Evolutionary conservation across 1,139 yeast genomes (phyloP).

Genomic region (Candida glucosophila): DNA sequence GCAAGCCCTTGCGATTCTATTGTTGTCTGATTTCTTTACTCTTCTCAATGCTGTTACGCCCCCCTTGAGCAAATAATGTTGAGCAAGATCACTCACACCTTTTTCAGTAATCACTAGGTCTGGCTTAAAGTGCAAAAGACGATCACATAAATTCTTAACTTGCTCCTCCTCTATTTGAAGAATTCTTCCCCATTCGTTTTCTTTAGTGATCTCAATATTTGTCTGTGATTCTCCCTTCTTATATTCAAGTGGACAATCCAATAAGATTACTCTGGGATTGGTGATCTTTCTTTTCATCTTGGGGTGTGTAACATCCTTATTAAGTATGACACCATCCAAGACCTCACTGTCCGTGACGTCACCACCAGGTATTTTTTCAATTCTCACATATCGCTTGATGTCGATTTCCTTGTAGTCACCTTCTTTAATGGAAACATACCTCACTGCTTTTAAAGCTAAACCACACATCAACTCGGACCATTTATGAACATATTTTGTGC

Average conservation of each 20-base stretch:
- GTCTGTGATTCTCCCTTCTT: constrained; percentile 99
- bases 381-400: constrained; percentile 83
- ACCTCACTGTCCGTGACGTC: constrained; percentile 86
- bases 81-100: constrained; percentile 97
- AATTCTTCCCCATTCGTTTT: constrained; percentile 93
- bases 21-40: constrained; percentile 91
- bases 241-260: constrained; percentile 96
- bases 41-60: constrained; percentile 91
- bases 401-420: constrained; percentile 81
- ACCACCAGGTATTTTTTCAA: constrained; percentile 97
- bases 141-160: constrained; percentile 79
- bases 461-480: constrained; percentile 93
- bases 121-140: constrained; percentile 77
- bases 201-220: constrained; percentile 92
- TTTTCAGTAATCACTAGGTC: constrained; percentile 95
- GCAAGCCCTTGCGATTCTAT: constrained; percentile 93
- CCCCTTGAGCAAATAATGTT: constrained; percentile 88
- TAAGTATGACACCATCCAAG: constrained; percentile 84
- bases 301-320: constrained; percentile 97
- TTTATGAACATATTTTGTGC: constrained; percentile 86
- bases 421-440: constrained; percentile 63
- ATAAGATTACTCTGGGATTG: constrained; percentile 78
- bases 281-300: constrained; percentile 87
- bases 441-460: constrained; percentile 81
- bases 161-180: constrained; percentile 98